Conservation (phyloP, 2,329 filamentous ascomycete genomes). For the Gremmenia infestans region DNA sequence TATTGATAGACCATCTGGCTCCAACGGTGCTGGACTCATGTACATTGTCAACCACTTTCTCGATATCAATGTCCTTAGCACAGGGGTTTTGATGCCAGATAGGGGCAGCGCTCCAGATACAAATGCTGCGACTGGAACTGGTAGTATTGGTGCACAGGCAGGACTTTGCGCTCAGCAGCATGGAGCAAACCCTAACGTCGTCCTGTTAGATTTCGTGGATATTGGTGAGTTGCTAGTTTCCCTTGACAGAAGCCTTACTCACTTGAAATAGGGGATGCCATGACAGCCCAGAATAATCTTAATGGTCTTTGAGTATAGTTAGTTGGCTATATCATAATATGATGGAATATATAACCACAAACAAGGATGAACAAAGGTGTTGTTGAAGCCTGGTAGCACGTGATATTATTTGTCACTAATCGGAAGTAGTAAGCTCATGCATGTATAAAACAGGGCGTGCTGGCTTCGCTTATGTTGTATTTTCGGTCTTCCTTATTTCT, state of each 20-base stretch:
- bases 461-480: no score
- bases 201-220: constrained; percentile 57
- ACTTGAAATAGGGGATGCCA: constrained; percentile 23
- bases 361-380: no score
- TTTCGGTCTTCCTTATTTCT: no score
- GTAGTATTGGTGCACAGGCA: constrained; percentile 48
- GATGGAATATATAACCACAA: neutral
- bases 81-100: constrained; percentile 47
- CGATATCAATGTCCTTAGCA: constrained; percentile 39
- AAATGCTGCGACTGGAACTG: constrained; percentile 46
- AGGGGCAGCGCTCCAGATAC: constrained; percentile 36
- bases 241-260: neutral
- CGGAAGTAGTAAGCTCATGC: no score
- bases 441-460: no score
- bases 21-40: constrained; percentile 44
- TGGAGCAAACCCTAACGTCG: constrained; percentile 45
- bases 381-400: no score
- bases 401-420: no score
- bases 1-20: constrained; percentile 53
- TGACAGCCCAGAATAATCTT: constrained; percentile 27
- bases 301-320: constrained; percentile 18
- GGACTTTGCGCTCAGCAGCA: constrained; percentile 42
- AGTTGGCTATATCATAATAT: neutral
- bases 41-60: constrained; percentile 62
- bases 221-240: constrained; percentile 25